A percentile compares a stretch with the other conserved stretches of the same genome.
Evolutionary conservation across 805 yeast genomes (phyloP).

Genomic region (Candida tibetensis): DNA sequence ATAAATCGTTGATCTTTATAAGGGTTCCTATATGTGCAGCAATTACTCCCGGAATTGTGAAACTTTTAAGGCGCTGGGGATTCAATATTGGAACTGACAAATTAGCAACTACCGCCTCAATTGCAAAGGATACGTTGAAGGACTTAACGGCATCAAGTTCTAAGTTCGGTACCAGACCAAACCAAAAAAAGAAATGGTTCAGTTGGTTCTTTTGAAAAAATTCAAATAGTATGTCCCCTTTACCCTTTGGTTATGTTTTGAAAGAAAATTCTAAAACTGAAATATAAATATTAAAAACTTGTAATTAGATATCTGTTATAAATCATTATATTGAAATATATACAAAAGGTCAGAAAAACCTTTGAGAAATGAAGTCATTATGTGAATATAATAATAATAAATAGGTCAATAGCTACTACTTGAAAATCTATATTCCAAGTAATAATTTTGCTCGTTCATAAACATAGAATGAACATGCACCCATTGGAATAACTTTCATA

Average conservation of each 20-base stretch:
- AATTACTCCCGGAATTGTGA: slow-evolving; percentile 78
- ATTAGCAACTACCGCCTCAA: slow-evolving; percentile 39
- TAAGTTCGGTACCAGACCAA: slow-evolving; percentile 53
- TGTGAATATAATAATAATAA: background rate
- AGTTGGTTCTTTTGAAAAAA: slow-evolving; percentile 53
- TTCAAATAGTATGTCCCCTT: too few species aligned
- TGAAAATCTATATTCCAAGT: slow-evolving; percentile 51
- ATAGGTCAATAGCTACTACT: background rate
- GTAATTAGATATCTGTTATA: background rate
- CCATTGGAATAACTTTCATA: slow-evolving; percentile 94
- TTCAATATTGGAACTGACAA: slow-evolving; percentile 64
- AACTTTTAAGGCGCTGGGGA: slow-evolving; percentile 67
- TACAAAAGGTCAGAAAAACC: slow-evolving; percentile 2
- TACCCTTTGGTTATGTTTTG: too few species aligned
- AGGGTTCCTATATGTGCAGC: slow-evolving; percentile 91
- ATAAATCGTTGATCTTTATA: slow-evolving; percentile 79
- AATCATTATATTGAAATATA: background rate
- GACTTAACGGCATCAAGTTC: slow-evolving; percentile 45
- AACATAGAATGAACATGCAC: slow-evolving; percentile 91
- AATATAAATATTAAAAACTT: background rate
- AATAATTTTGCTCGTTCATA: slow-evolving; percentile 80
- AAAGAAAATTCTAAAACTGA: too few species aligned
- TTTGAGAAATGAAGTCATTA: background rate
- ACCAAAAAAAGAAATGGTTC: slow-evolving; percentile 54
- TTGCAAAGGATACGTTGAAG: slow-evolving; percentile 32